Percentiles rank a stretch among this genome's conserved stretches.
phyloP scores from a whole-genome alignment of 1,284 basidiomycete species.

The Bjerkandera adusta region DNA sequence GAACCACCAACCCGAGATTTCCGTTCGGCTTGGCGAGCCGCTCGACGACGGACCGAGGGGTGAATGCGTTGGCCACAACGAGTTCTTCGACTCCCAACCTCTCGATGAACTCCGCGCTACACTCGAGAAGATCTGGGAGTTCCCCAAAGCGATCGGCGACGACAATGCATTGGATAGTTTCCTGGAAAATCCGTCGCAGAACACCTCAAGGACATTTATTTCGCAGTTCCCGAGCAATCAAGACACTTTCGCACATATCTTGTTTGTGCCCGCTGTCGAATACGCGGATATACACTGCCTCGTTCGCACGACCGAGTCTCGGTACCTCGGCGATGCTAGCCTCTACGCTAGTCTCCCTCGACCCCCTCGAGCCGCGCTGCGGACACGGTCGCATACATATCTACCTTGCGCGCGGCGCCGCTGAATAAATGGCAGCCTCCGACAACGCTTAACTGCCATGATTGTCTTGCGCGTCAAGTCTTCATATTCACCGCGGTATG shows the following conservation, averaged over 20 bases:
- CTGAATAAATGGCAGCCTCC: constrained; percentile 95
- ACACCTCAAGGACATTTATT: constrained; percentile 70
- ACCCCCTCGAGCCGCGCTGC: constrained; percentile 79
- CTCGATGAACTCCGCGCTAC: constrained; percentile 68
- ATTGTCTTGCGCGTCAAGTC: too few relatives aligned
- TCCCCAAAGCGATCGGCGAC: constrained; percentile 34
- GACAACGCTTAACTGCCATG: too few relatives aligned
- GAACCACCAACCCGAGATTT: constrained; percentile 98
- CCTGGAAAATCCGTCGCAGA: constrained; percentile 34
- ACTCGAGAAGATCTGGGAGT: constrained; percentile 73
- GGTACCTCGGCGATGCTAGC: constrained; percentile 91
- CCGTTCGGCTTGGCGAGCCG: constrained; percentile 66
- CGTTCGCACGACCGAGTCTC: constrained; percentile 67
- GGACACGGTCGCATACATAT: too few relatives aligned
- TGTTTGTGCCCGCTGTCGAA: constrained; percentile 12
- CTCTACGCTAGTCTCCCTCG: constrained; percentile 83
- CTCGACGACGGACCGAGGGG: constrained; percentile 19
- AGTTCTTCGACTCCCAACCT: constrained; percentile 91
- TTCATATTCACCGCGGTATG: too few relatives aligned
- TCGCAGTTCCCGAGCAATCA: constrained; percentile 65
- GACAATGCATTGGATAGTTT: constrained; percentile 14
- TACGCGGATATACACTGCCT: constrained; percentile 57
- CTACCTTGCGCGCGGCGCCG: constrained; percentile 82
- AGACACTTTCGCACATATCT: constrained; percentile 16
- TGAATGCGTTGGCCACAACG: constrained; percentile 71